Evolutionary conservation across 805 yeast genomes (phyloP).

Genomic region (Cyberlindnera bimundalis): DNA sequence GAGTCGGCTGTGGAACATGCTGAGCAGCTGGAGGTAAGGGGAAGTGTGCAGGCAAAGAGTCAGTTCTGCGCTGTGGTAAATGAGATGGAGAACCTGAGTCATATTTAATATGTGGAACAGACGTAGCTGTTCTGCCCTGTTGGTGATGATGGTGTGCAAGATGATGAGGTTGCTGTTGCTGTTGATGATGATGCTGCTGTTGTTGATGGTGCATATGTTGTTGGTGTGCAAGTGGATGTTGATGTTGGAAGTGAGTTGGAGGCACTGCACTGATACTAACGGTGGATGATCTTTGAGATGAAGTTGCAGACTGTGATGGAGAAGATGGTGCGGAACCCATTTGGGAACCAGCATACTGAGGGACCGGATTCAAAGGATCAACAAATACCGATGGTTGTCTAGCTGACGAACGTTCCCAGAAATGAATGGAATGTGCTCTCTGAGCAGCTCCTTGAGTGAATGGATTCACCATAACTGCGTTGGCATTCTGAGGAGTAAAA

Average conservation of each 20-base stretch:
- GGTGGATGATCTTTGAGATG: conserved; percentile 13
- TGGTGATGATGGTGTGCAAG: conserved; percentile 2
- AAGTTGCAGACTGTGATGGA: conserved; percentile 8
- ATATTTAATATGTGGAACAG: conserved; percentile 18
- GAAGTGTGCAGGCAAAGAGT: conserved; percentile 18
- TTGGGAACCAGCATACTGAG: conserved; percentile 7
- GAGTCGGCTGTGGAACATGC: conserved; percentile 3
- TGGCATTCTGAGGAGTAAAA: not conserved
- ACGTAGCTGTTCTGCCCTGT: conserved; percentile 5
- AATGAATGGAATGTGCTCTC: conserved; percentile 23
- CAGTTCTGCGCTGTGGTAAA: conserved; percentile 15
- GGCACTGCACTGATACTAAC: conserved; percentile 9
- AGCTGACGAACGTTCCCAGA: conserved; percentile 23
- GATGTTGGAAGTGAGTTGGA: conserved; percentile 9
- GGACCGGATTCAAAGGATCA: conserved; percentile 25
- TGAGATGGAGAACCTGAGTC: conserved; percentile 7
- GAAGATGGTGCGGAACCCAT: conserved; percentile 9
- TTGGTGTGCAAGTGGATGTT: conserved; percentile 2
- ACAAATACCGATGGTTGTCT: conserved; percentile 28
- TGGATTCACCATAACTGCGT: conserved; percentile 11
- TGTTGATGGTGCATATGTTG: not conserved
- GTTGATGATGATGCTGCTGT: conserved; percentile 1
- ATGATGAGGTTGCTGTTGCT: not conserved
- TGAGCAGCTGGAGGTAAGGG: conserved; percentile 7
- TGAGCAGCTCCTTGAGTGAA: conserved; percentile 10